Base-by-base conservation (phyloP, 2,329 filamentous ascomycete genomes). In the Fonsecaea erecta region DNA sequence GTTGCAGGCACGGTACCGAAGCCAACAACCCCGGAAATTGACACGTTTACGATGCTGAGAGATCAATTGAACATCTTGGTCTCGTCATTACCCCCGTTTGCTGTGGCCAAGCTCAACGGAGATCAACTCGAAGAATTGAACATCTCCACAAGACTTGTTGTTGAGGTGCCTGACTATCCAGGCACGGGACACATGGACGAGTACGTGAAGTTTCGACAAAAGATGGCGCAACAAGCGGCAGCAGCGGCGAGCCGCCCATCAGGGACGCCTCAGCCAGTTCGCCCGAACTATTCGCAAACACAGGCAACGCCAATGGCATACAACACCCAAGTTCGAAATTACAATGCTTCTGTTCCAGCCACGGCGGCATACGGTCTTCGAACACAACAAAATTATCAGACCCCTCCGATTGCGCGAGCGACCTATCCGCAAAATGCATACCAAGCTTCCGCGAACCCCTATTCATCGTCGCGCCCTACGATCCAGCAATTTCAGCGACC, bases 111-210 rank as follows among this genome's bases (percentile, higher is more conserved):
- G 73, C 81, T 97, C 67, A 89, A 96, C 72, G 92, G 92, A 9
- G 90, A 96, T 74, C 90, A 93, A 75, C 79, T 96, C n/a, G 89
- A 89, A 32, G 90, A 93, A 64, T 81, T 97, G 54, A 89, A 91
- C 68, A 90, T 96, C 74, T 94, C 89, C 78, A 91, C 88, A 52
- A 92, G 88, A 74, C 85, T 97, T 21, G 80, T 92, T 65, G 82
- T 96, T 53, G 86, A 90, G 66, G 87, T 85, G 6, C 87, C 89
- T 58, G 87, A 92, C 72, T 91, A 91, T 75, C 86, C 85, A 68
- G 93, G 93, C 3, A 86, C 90, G 3, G 88, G 96, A 86, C 92
- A 96, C 71, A 91, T 94, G 71, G 92, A 96, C 71, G 90, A 92
- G 69, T 83, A 83, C 43, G 85, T 84, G 46, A 75, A 83, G 34